A percentile compares a stretch with the other conserved stretches of the same genome.
phyloP scores from a whole-genome alignment of 805 yeast genomes.

The Vanderwaltozyma verrucispora region DNA sequence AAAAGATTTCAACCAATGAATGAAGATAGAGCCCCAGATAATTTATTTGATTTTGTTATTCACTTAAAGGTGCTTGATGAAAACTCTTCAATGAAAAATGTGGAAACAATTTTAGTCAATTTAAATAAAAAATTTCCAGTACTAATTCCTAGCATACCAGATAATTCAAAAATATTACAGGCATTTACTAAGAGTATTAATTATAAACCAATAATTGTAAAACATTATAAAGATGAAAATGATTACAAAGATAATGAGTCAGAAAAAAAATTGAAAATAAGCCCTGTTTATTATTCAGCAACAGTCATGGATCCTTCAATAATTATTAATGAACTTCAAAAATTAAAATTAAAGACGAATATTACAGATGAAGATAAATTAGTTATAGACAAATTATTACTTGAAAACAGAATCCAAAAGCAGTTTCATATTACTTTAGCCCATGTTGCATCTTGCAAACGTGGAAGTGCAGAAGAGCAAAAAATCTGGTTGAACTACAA shows the following conservation, averaged over 20 bases:
- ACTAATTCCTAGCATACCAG: constrained; percentile 33
- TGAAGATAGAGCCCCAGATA: constrained; percentile 43
- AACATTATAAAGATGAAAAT: constrained; percentile 16
- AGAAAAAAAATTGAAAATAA: constrained; percentile 8
- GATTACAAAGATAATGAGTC: constrained; percentile 1
- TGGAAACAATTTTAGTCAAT: constrained; percentile 32
- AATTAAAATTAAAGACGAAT: not conserved
- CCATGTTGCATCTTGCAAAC: constrained; percentile 33
- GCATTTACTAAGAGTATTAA: constrained; percentile 45
- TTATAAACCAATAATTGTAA: constrained; percentile 44
- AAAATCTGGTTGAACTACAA: constrained; percentile 22
- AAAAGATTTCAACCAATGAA: constrained; percentile 56
- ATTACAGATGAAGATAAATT: not conserved
- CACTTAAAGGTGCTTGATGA: constrained; percentile 36
- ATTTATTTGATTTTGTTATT: constrained; percentile 53
- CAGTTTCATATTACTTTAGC: constrained; percentile 61
- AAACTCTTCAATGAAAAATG: constrained; percentile 42
- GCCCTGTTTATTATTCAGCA: constrained; percentile 40
- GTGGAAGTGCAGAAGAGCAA: constrained; percentile 19
- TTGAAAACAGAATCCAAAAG: constrained; percentile 34
- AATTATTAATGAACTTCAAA: not conserved
- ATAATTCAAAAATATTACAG: constrained; percentile 30
- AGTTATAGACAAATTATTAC: not conserved
- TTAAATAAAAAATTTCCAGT: constrained; percentile 36
- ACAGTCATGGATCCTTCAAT: constrained; percentile 19